Evolutionary conservation across 2,329 filamentous ascomycete species (phyloP), one percentile per base, ranked within the genome.

Genomic region (Colletotrichum sp.): DNA sequence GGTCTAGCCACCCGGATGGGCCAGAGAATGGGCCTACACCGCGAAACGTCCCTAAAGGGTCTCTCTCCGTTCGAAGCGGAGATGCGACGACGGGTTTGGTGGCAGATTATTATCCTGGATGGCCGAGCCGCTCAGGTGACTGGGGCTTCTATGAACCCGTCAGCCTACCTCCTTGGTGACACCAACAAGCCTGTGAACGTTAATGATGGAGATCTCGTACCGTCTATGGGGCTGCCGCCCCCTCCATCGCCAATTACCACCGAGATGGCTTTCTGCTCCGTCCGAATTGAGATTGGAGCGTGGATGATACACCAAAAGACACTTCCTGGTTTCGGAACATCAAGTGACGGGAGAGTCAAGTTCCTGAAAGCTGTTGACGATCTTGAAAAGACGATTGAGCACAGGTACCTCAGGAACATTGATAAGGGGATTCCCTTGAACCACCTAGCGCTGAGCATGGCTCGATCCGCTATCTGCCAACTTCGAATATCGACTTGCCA

Each of bases 71-170:
- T 93, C 78, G 92, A 94, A 78, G 89, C 90, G 3, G 92, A 94
- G 80, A 93, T 94, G 87, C 89, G 92, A 15, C 86, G 92, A 49
- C 87, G 92, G 4, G 86, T 94, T 39, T 94, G 92, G 92, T 93
- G 91, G 91, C 89, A 91, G 79, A 88, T 93, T 39, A 86, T 91
- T 68, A 84, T 92, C 65, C 86, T 91, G 63, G 91, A 93, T 77
- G 85, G 88, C 64, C 89, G 90, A 77, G 89, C 89, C 68, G 90
- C 90, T 44, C 66, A 72, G 22, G 29, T 73, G 12, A 63, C 63
- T 12, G 69, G 69, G 11, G 63, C 59, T 22, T 44, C 73, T 5
- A 83, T 92, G 72, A 85, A 90, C 76, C 91, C 90, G 4, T 90
- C 91, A 2, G 85, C 92, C 15, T 57, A 59, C 4, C 62, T 73